Conservation (phyloP, 1,284 basidiomycete genomes). For the Xanthoconium separans region DNA sequence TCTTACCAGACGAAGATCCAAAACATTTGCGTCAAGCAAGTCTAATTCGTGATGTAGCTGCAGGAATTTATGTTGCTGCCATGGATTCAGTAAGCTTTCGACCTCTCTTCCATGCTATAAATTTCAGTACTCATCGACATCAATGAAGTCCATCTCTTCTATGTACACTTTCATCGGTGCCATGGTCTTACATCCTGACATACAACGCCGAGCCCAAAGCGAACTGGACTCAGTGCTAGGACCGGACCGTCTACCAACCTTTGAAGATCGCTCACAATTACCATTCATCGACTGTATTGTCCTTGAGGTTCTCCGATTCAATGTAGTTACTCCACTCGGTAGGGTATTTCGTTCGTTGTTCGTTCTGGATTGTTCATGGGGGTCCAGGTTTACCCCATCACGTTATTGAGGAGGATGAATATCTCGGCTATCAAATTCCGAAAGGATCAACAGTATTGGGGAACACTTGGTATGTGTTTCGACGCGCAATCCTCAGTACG, state of each 20-base stretch:
- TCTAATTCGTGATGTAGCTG: conserved; percentile 14
- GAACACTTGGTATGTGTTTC: conserved; percentile 2
- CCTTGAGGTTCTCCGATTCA: conserved; percentile 14
- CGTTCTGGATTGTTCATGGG: neutral
- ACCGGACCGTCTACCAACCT: conserved; percentile 10
- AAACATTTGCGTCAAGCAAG: conserved; percentile 6
- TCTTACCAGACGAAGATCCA: conserved; percentile 8
- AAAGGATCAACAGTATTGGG: neutral
- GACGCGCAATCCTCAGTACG: neutral
- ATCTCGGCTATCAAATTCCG: conserved; percentile 10
- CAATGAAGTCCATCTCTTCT: conserved; percentile 2
- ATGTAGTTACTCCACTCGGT: conserved; percentile 12
- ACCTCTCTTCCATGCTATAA: too few species aligned
- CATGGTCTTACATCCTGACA: conserved; percentile 11
- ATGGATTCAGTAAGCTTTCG: conserved; percentile 10
- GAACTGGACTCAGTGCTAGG: conserved; percentile 13
- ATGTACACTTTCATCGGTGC: conserved; percentile 10
- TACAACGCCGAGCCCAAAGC: conserved; percentile 11
- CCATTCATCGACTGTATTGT: conserved; percentile 14
- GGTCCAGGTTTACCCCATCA: conserved; percentile 13
- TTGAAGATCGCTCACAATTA: conserved; percentile 9
- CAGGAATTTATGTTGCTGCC: conserved; percentile 10
- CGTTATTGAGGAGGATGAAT: conserved; percentile 15
- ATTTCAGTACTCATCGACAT: neutral
- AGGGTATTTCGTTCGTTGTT: neutral